A percentile compares a stretch with the other conserved stretches of the same genome.
Conservation (phyloP, 2,329 filamentous ascomycete species). For the Tolypocladium tropicale region DNA sequence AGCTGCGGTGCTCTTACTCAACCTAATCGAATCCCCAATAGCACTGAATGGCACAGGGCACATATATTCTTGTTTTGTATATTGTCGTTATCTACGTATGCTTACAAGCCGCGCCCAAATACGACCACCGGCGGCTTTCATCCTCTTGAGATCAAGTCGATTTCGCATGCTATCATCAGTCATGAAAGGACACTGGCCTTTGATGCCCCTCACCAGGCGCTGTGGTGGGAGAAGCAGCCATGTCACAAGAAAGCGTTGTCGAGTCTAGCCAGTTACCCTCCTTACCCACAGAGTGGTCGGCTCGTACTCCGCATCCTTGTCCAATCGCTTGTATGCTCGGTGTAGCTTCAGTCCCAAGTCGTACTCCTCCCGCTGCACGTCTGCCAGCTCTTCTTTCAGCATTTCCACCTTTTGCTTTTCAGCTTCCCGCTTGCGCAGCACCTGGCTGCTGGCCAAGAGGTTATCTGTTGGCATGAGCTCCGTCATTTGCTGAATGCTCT, state of each 20-base stretch:
- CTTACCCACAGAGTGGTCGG: constrained; percentile 68
- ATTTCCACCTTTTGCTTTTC: constrained; percentile 57
- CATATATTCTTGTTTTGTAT: too few relatives aligned
- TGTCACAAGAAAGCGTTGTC: not conserved
- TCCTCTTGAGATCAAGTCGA: not conserved
- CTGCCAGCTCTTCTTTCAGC: constrained; percentile 56
- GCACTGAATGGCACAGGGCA: too few relatives aligned
- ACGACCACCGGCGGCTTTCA: too few relatives aligned
- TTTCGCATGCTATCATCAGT: not conserved
- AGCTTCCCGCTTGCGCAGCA: constrained; percentile 42
- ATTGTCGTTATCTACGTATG: not conserved
- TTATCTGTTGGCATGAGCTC: constrained; percentile 65
- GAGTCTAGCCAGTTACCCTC: constrained; percentile 53
- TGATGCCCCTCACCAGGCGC: not conserved
- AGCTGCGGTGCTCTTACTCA: too few relatives aligned
- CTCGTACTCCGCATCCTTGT: constrained; percentile 55
- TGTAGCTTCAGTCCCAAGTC: constrained; percentile 68
- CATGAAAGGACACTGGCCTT: not conserved
- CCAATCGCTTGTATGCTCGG: constrained; percentile 63
- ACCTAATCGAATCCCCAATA: too few relatives aligned
- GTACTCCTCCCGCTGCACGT: constrained; percentile 67
- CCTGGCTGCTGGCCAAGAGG: constrained; percentile 55
- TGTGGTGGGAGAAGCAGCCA: not conserved
- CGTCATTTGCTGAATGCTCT: constrained; percentile 66
- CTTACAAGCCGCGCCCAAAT: not conserved